Conservation (phyloP, 768 basidiomycete genomes). For the Cubamyces sp. region DNA sequence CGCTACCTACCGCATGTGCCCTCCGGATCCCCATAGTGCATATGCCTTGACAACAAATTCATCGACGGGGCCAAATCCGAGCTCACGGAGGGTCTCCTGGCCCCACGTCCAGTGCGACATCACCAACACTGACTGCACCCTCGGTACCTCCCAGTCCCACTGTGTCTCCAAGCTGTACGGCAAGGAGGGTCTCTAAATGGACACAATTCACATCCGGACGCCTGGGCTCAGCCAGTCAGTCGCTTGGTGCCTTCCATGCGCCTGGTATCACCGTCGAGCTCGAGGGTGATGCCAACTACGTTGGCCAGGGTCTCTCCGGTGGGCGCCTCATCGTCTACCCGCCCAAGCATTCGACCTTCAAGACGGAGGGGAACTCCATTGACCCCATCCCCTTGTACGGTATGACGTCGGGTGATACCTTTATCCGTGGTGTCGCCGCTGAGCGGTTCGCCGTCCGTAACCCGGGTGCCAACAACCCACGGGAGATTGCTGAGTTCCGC, state of each 20-base stretch:
- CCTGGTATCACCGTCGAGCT: constrained; percentile 98
- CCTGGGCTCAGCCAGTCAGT: constrained; percentile 96
- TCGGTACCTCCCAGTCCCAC: constrained; percentile 96
- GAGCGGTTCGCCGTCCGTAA: constrained; percentile 98
- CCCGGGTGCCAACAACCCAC: constrained; percentile 94
- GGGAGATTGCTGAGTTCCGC: constrained; percentile 93
- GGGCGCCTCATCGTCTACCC: constrained; percentile 97
- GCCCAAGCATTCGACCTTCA: constrained; percentile 92
- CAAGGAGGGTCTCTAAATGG: constrained; percentile 95
- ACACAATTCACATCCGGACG: constrained; percentile 97
- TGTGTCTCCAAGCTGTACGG: constrained; percentile 94
- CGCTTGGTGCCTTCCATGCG: constrained; percentile 98
- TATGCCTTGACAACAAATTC: constrained; percentile 99
- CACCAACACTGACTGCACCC: constrained; percentile 95
- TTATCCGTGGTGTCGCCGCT: constrained; percentile 94
- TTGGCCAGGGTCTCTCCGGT: constrained; percentile 98
- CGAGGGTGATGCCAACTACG: constrained; percentile 98
- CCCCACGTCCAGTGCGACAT: constrained; percentile 97
- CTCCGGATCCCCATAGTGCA: constrained; percentile 98
- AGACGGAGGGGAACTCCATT: constrained; percentile 96
- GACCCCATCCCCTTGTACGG: constrained; percentile 98
- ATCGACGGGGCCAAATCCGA: constrained; percentile 97
- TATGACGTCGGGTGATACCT: constrained; percentile 97
- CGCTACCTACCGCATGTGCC: constrained; percentile 91
- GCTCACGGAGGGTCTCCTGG: constrained; percentile 92